A percentile compares a stretch with the other conserved stretches of the same genome.
These are phyloP conservation scores for Eucalyptus cloeziana DNA, from an alignment of 345 rosid species.

Conservation along the genomic window DNA sequence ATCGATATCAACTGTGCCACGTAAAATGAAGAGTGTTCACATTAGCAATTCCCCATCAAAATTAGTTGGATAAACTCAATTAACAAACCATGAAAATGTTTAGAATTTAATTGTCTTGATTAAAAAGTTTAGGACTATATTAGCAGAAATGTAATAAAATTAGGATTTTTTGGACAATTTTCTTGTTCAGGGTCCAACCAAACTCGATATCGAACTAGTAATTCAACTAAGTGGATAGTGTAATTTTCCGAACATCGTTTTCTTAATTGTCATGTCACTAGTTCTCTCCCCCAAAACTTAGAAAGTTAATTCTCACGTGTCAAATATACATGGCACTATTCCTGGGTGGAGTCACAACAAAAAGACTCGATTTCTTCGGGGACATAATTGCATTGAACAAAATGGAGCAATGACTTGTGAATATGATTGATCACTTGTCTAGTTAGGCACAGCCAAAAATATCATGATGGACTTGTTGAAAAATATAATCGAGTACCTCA, in stretches of 20 bases:
- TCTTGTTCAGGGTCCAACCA: background rate
- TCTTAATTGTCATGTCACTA: background rate
- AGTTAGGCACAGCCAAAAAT: background rate
- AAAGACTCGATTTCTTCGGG: background rate
- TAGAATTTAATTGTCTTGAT: rapidly evolving
- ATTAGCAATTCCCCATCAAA: rapidly evolving
- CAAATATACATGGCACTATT: background rate
- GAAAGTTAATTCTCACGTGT: background rate
- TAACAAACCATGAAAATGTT: rapidly evolving
- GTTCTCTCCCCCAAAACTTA: background rate
- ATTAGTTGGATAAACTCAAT: rapidly evolving
- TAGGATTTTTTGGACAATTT: background rate
- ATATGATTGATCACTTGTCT: background rate
- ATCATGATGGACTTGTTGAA: background rate
- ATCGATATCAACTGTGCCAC: rapidly evolving
- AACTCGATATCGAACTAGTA: background rate
- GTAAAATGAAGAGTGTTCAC: rapidly evolving
- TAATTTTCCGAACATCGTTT: background rate
- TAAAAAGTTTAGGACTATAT: background rate
- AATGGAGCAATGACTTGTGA: background rate
- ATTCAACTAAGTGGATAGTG: background rate
- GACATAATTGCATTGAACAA: background rate
- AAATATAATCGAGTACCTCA: background rate
- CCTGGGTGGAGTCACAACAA: background rate
- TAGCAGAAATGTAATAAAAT: background rate